These are phyloP conservation scores for Apiospora phragmitis DNA, from an alignment of 2,329 filamentous ascomycete species.

Conservation along the genomic window DNA sequence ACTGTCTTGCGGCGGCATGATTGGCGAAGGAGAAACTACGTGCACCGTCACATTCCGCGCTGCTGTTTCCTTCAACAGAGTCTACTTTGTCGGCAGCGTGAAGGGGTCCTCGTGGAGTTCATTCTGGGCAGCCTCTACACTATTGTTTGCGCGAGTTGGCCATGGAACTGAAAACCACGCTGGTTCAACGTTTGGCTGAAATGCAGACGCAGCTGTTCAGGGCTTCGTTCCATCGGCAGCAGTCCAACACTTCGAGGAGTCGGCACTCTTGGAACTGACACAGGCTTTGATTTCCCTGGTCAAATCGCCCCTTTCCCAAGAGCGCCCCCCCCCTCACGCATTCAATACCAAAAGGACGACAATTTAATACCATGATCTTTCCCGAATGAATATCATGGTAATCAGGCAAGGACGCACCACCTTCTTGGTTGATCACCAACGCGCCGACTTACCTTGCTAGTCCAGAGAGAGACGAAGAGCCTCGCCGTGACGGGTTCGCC, in stretches of 20 bases:
- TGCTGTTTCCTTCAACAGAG: slow-evolving; percentile 23
- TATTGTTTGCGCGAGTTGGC: slow-evolving; percentile 30
- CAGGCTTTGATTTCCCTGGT: slow-evolving; percentile 17
- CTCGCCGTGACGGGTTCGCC: slow-evolving; percentile 30
- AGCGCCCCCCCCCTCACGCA: background rate
- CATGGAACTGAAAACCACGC: slow-evolving; percentile 30
- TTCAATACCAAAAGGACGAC: slow-evolving; percentile 29
- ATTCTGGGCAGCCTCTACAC: slow-evolving; percentile 26
- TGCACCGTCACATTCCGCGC: slow-evolving; percentile 18
- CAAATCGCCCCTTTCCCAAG: slow-evolving; percentile 26
- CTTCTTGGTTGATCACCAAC: slow-evolving; percentile 37
- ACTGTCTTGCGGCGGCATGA: background rate
- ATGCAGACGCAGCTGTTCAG: slow-evolving; percentile 31
- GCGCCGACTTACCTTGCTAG: slow-evolving; percentile 17
- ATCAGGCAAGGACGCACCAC: slow-evolving; percentile 37
- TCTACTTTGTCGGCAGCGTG: slow-evolving; percentile 21
- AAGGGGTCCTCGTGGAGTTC: slow-evolving; percentile 35
- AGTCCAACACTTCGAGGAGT: background rate
- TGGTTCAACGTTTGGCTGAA: slow-evolving; percentile 32
- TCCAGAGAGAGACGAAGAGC: slow-evolving; percentile 29
- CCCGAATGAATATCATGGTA: slow-evolving; percentile 40
- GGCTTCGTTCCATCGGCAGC: slow-evolving; percentile 19
- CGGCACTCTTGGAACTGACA: slow-evolving; percentile 24
- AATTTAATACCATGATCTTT: slow-evolving; percentile 39
- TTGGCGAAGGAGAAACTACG: background rate